Percentiles rank a stretch among this genome's conserved stretches.
Conservation (phyloP, 2,329 filamentous ascomycete genomes). For the Tolypocladium ovalisporum region DNA sequence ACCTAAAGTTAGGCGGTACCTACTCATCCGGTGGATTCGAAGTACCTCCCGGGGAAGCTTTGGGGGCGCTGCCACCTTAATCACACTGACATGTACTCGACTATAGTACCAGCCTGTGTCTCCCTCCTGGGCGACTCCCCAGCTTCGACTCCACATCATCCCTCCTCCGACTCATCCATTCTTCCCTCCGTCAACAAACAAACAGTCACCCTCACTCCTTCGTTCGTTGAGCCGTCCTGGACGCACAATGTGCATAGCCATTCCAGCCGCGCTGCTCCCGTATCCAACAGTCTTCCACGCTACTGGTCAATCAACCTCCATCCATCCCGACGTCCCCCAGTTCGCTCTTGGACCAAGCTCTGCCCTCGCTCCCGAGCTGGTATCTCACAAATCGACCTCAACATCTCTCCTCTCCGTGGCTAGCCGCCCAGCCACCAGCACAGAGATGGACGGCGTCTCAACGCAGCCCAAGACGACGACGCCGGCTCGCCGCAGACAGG, state of each 20-base stretch:
- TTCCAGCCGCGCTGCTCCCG: background rate
- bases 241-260: background rate
- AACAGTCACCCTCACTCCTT: background rate
- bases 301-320: background rate
- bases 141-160: background rate
- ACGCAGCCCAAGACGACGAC: constrained; percentile 21
- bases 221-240: background rate
- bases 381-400: background rate
- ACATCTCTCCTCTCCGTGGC: background rate
- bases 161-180: background rate
- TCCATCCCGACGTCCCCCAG: background rate
- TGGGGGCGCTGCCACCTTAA: background rate
- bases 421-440: background rate
- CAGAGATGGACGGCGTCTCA: constrained; percentile 21
- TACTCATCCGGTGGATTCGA: background rate
- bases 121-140: background rate
- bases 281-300: background rate
- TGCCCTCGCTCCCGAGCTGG: background rate
- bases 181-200: background rate
- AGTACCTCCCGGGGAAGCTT: background rate
- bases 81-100: background rate
- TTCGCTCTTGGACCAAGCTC: background rate
- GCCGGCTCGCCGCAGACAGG: constrained; percentile 26
- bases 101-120: background rate
- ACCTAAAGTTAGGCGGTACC: background rate